Evolutionary conservation across 768 basidiomycete species (phyloP).

Genomic region (Lactarius sp.): DNA sequence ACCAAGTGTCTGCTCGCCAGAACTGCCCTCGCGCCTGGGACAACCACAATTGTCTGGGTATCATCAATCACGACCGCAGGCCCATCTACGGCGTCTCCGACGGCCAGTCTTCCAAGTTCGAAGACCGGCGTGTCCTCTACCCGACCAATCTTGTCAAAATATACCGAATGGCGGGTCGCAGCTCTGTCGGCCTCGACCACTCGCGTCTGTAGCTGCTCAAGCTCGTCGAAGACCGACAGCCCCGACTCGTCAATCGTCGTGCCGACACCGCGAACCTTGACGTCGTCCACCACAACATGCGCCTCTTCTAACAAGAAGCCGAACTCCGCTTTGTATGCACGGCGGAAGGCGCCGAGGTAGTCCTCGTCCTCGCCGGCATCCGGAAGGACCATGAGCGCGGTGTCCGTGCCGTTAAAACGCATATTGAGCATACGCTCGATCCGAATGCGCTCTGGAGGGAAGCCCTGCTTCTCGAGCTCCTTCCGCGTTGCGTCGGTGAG

Average conservation of each 20-base stretch:
- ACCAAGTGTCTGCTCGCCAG: conserved; percentile 66
- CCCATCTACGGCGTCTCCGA: conserved; percentile 72
- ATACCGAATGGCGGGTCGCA: conserved; percentile 59
- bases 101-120: conserved; percentile 54
- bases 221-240: conserved; percentile 71
- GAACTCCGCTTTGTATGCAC: conserved; percentile 80
- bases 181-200: conserved; percentile 40
- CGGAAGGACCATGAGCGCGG: conserved; percentile 82
- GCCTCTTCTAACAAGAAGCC: conserved; percentile 88
- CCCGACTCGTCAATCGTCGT: conserved; percentile 84
- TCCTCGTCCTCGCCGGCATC: conserved; percentile 51
- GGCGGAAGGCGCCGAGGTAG: conserved; percentile 75
- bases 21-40: conserved; percentile 64
- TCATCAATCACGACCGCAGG: conserved; percentile 94
- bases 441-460: conserved; percentile 63
- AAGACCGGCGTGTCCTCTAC: conserved; percentile 78
- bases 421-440: conserved; percentile 85
- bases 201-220: conserved; percentile 46
- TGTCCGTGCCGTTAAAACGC: conserved; percentile 93
- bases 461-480: conserved; percentile 78
- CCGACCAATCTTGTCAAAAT: conserved; percentile 77
- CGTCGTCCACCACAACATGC: conserved; percentile 81
- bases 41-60: conserved; percentile 91
- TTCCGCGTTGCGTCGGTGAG: conserved; percentile 55
- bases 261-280: conserved; percentile 89